Evolutionary conservation across 768 basidiomycete genomes (phyloP).

Genomic region (Daedalea quercina): DNA sequence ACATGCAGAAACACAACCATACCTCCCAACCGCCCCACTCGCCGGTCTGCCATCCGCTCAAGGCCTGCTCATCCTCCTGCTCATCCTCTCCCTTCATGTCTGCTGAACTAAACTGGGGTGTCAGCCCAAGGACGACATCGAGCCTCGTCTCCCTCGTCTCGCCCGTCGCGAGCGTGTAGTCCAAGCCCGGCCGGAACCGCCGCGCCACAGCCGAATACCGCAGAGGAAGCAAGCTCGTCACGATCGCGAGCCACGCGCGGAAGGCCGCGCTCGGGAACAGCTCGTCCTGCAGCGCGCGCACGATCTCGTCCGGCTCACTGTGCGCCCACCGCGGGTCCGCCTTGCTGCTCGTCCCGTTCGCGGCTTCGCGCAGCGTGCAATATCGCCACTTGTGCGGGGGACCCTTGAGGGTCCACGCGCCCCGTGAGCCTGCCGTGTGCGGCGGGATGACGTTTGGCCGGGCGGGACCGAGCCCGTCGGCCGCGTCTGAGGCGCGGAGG

Average conservation of each 20-base stretch:
- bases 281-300: constrained; percentile 67
- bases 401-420: constrained; percentile 67
- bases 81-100: constrained; percentile 24
- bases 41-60: constrained; percentile 58
- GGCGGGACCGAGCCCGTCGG: constrained; percentile 50
- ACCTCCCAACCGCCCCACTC: constrained; percentile 96
- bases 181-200: constrained; percentile 86
- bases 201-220: constrained; percentile 73
- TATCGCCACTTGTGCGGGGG: constrained; percentile 96
- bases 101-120: constrained; percentile 43
- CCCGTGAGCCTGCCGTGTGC: constrained; percentile 53
- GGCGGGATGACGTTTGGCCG: constrained; percentile 52
- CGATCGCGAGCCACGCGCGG: constrained; percentile 79
- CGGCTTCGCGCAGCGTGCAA: constrained; percentile 46
- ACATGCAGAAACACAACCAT: constrained; percentile 15
- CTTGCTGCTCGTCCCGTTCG: constrained; percentile 33
- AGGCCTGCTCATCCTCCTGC: constrained; percentile 25
- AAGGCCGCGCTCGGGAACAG: constrained; percentile 79
- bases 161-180: constrained; percentile 91
- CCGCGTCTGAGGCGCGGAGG: constrained; percentile 54
- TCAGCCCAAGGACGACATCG: constrained; percentile 83
- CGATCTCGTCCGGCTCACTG: constrained; percentile 47
- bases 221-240: constrained; percentile 68
- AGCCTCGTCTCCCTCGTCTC: constrained; percentile 76
- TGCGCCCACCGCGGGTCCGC: constrained; percentile 48